phyloP scores from a whole-genome alignment of 1,139 yeast species.

The Pichia sp. region DNA sequence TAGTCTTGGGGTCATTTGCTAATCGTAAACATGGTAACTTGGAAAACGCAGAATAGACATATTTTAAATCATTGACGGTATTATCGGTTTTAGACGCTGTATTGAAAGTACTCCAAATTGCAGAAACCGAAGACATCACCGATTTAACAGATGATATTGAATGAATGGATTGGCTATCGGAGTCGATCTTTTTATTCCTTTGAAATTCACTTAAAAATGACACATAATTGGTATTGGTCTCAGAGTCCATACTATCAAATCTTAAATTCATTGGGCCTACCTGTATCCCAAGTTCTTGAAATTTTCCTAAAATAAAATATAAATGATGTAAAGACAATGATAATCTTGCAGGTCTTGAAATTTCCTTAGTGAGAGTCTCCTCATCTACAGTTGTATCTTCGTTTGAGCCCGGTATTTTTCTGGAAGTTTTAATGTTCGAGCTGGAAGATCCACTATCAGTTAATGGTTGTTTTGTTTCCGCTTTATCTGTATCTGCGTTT shows the following conservation, averaged over 20 bases:
- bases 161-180: conserved; percentile 53
- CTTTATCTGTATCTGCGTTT: conserved; percentile 22
- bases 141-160: conserved; percentile 59
- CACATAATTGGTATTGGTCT: conserved; percentile 35
- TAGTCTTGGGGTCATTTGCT: conserved; percentile 51
- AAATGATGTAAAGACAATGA: conserved; percentile 56
- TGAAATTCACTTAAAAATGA: conserved; percentile 36
- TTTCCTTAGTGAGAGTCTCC: conserved; percentile 7
- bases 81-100: conserved; percentile 21
- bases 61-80: conserved; percentile 44
- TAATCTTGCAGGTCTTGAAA: conserved; percentile 40
- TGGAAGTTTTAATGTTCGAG: not conserved
- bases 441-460: not conserved
- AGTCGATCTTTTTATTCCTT: conserved; percentile 38
- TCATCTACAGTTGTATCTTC: conserved; percentile 4
- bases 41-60: conserved; percentile 57
- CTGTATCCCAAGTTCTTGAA: conserved; percentile 44
- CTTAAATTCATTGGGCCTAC: conserved; percentile 60
- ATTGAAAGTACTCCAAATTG: conserved; percentile 29
- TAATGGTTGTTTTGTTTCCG: not conserved
- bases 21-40: conserved; percentile 56
- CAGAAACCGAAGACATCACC: conserved; percentile 35
- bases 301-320: conserved; percentile 49
- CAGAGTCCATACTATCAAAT: conserved; percentile 51
- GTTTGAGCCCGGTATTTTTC: not conserved